phyloP scores from a whole-genome alignment of 2,329 filamentous ascomycete genomes.

The Ramichloridium luteum region DNA sequence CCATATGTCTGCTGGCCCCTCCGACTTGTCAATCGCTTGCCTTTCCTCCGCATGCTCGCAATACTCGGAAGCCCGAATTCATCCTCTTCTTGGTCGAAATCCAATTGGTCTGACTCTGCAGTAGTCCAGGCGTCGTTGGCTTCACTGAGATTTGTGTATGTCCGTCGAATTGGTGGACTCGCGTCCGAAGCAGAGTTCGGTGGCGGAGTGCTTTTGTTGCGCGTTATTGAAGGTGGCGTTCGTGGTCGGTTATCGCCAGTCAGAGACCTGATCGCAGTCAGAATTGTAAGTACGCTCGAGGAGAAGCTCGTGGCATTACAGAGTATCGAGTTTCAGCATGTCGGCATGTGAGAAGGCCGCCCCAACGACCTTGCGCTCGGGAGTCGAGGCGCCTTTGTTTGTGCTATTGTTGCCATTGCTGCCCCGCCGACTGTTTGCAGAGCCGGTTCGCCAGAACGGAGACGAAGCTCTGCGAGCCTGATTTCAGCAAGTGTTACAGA shows the following conservation, averaged over 20 bases:
- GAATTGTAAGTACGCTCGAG: neutral
- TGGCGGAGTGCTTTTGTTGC: conserved; percentile 39
- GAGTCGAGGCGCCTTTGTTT: conserved; percentile 42
- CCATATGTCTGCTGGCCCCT: conserved; percentile 27
- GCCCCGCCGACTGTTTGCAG: conserved; percentile 31
- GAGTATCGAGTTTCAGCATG: conserved; percentile 72
- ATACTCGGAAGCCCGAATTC: conserved; percentile 92
- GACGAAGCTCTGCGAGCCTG: conserved; percentile 54
- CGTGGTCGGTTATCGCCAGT: conserved; percentile 47
- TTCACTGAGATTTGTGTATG: no score
- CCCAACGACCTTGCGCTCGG: conserved; percentile 63
- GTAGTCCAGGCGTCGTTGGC: conserved; percentile 73
- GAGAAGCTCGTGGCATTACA: conserved; percentile 42
- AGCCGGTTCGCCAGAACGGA: conserved; percentile 68
- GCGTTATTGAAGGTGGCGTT: conserved; percentile 57
- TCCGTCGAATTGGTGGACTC: no score
- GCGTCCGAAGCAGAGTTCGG: conserved; percentile 46
- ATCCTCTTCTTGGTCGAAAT: conserved; percentile 77
- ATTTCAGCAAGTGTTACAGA: conserved; percentile 4
- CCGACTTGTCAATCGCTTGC: conserved; percentile 33
- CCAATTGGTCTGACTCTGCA: conserved; percentile 60
- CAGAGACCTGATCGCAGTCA: conserved; percentile 13
- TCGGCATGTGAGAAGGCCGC: conserved; percentile 95
- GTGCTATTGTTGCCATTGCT: conserved; percentile 17
- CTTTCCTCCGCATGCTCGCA: conserved; percentile 74